These are phyloP conservation scores for Diaporthe ampelina DNA, from an alignment of 2,329 filamentous ascomycete genomes.

Conservation along the genomic window DNA sequence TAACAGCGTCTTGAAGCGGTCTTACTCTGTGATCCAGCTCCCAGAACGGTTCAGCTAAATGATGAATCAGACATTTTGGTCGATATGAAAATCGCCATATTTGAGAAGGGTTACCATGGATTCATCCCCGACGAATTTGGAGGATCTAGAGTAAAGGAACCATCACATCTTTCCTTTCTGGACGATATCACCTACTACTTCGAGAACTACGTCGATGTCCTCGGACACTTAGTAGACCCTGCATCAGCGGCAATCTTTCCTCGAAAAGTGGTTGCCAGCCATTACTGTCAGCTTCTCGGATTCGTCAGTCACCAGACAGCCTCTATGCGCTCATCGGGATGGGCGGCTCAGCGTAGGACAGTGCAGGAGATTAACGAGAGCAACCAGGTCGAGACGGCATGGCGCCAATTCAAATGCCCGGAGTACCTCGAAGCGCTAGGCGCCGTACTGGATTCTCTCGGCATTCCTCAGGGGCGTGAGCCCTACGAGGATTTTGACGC, in stretches of 20 bases:
- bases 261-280: slow-evolving; percentile 29
- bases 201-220: background rate
- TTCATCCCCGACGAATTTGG: slow-evolving; percentile 34
- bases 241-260: slow-evolving; percentile 15
- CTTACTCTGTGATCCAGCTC: slow-evolving; percentile 29
- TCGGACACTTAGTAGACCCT: background rate
- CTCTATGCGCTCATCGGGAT: slow-evolving; percentile 35
- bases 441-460: slow-evolving; percentile 27
- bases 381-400: slow-evolving; percentile 36
- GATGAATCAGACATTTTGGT: background rate
- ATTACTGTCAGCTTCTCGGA: slow-evolving; percentile 37
- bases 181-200: slow-evolving; percentile 30
- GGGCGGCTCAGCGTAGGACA: slow-evolving; percentile 32
- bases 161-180: background rate
- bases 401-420: slow-evolving; percentile 37
- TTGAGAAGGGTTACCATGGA: slow-evolving; percentile 33
- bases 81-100: background rate
- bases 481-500: slow-evolving; percentile 10
- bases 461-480: slow-evolving; percentile 19
- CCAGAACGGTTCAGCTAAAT: background rate
- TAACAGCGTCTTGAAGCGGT: slow-evolving; percentile 24
- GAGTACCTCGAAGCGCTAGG: slow-evolving; percentile 37
- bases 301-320: slow-evolving; percentile 38
- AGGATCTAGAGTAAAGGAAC: background rate
- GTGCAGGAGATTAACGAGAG: slow-evolving; percentile 33